Percentiles rank a stretch among this genome's conserved stretches.
These are phyloP conservation scores for Coccinonectria pachysandricola DNA, from an alignment of 2,329 filamentous ascomycete genomes.

Conservation along the genomic window DNA sequence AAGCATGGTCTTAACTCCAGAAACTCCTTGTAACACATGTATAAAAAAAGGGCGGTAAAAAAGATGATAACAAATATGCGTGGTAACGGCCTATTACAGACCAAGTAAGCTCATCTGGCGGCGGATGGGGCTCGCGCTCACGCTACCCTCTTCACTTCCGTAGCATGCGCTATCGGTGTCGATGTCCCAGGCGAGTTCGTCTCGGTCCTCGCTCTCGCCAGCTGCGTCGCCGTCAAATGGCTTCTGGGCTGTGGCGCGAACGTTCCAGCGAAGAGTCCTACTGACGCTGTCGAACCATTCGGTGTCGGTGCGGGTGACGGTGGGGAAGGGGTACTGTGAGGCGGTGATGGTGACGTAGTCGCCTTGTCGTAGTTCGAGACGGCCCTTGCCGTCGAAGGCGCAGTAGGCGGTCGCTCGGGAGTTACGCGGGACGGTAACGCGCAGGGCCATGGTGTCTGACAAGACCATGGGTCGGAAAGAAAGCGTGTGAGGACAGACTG, in stretches of 20 bases:
- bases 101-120: constrained; percentile 66
- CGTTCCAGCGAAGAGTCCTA: constrained; percentile 90
- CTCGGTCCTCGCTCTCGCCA: constrained; percentile 37
- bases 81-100: constrained; percentile 11
- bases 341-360: constrained; percentile 95
- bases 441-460: constrained; percentile 85
- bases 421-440: constrained; percentile 73
- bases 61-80: neutral
- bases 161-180: constrained; percentile 73
- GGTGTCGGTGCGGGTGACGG: constrained; percentile 76
- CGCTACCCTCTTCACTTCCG: constrained; percentile 63
- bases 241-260: constrained; percentile 82
- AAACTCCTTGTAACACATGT: constrained; percentile 4
- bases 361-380: constrained; percentile 82
- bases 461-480: constrained; percentile 98
- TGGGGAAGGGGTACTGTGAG: constrained; percentile 93
- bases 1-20: too few relatives aligned
- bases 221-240: constrained; percentile 54
- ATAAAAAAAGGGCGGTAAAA: too few relatives aligned
- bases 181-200: constrained; percentile 75
- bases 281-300: constrained; percentile 98
- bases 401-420: constrained; percentile 93
- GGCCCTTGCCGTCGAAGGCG: constrained; percentile 93
- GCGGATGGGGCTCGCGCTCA: constrained; percentile 55
- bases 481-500: constrained; percentile 93